phyloP scores from a whole-genome alignment of 495 filamentous ascomycete genomes.

The Cercophora scortea region DNA sequence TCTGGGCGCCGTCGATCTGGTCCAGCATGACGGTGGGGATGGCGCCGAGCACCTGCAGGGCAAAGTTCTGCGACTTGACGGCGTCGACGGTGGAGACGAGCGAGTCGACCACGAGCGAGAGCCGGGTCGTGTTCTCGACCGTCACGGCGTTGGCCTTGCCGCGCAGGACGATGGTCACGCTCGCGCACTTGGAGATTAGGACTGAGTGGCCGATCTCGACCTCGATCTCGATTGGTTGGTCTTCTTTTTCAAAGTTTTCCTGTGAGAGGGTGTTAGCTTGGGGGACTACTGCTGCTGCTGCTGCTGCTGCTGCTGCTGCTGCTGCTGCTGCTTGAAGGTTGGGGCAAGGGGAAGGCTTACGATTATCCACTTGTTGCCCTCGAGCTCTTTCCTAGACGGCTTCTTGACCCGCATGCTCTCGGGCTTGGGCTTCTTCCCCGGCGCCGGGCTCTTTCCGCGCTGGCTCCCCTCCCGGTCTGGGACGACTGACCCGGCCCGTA shows the following conservation, averaged over 20 bases:
- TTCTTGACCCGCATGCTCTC: constrained; percentile 91
- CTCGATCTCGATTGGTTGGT: constrained; percentile 63
- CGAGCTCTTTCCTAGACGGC: constrained; percentile 82
- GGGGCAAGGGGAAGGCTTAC: constrained; percentile 27
- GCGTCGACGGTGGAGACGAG: constrained; percentile 88
- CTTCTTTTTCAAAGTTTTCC: constrained; percentile 87
- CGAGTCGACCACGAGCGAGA: constrained; percentile 79
- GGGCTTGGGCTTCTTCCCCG: constrained; percentile 88
- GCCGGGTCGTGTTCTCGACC: constrained; percentile 78
- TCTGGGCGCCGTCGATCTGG: constrained; percentile 80
- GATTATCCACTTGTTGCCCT: constrained; percentile 92
- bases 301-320: too few relatives aligned
- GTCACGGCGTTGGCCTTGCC: constrained; percentile 95
- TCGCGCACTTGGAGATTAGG: constrained; percentile 82
- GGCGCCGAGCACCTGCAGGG: constrained; percentile 74
- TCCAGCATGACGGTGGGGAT: constrained; percentile 85
- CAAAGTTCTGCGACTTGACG: constrained; percentile 89
- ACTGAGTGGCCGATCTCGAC: constrained; percentile 80
- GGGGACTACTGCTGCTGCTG: too few relatives aligned
- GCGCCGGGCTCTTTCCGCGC: constrained; percentile 72
- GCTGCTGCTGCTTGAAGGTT: background rate
- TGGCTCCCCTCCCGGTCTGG: constrained; percentile 49
- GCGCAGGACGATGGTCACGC: constrained; percentile 78
- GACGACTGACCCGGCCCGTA: constrained; percentile 67
- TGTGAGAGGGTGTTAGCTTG: constrained; percentile 11